Evolutionary conservation across 2,329 filamentous ascomycete genomes (phyloP), one percentile per base, ranked within the genome.

Genomic region (Zymoseptoria pseudotritici): DNA sequence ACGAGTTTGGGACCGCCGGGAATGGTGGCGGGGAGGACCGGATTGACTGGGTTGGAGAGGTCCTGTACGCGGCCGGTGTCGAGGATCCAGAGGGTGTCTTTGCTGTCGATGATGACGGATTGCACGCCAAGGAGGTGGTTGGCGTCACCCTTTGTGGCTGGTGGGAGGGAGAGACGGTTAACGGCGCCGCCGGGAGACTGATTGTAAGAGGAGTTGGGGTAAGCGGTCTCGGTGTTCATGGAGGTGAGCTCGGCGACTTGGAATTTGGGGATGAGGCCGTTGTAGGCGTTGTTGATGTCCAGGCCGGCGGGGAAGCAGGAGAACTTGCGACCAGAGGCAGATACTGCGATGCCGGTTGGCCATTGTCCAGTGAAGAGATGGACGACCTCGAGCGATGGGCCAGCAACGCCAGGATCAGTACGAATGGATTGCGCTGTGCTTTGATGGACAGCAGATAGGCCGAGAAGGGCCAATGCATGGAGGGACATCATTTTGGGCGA

Each of bases 361-460:
- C 74, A 81, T 66, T 80, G 75, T 63, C 78, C 76, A 55, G 79
- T 74, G 61, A 79, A 81, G 19, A 78, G 70, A 67, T 81, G 78
- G 1, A 76, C 73, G 7, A 62, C 59, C 21, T 64, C 62, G 11
- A 64, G 54, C 13, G 56, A 20, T 31, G 62, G 58, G 2, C 60
- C 62, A 26, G 50, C 17, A 17, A 58, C 59, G 26, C 58, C 46
- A 10, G 62, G 62, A 52, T 64, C 62, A 11, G 62, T 64, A 46
- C 62, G 58, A 53, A 64, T 62, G 49, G 60, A 58, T 20, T 46
- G 36, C 7, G 13, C 36, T 4, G 13, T 46, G 36, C 13, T 46
- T 7, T 13, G 17, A 13, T 46, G 17, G 17, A 46, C 5, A 11
- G n/a, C 36, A n/a, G 36, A n/a, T 5, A 46, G 36, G 36, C 36